A percentile compares a stretch with the other conserved stretches of the same genome.
Conservation (phyloP, 305 asterid genomes). For the Solanum aculeatissimum region DNA sequence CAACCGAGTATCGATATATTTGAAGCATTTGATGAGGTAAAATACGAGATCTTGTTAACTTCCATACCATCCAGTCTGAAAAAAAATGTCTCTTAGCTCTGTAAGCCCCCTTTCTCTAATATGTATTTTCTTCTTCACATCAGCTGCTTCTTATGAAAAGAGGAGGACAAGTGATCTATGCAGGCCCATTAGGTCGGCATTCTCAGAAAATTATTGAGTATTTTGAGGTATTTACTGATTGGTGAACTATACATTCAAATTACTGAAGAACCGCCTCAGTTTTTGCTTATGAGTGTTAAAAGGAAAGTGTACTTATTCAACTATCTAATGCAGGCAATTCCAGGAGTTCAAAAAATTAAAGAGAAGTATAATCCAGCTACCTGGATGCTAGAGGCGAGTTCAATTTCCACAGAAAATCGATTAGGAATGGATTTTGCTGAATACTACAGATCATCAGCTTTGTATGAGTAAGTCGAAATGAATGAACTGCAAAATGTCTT, state of each 20-base stretch:
- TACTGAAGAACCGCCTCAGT: not conserved
- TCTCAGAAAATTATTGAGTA: constrained; percentile 66
- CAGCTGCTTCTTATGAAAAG: constrained; percentile 86
- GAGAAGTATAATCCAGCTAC: constrained; percentile 92
- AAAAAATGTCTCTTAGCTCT: not conserved
- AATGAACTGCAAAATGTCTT: not conserved
- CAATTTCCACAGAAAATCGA: constrained; percentile 51
- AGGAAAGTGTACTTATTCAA: not conserved
- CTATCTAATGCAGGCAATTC: constrained; percentile 38
- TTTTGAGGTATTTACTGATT: constrained; percentile 55
- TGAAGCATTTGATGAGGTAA: constrained; percentile 88
- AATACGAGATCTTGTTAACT: not conserved
- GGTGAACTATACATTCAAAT: not conserved
- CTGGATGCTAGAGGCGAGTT: constrained; percentile 98
- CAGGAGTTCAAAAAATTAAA: constrained; percentile 62
- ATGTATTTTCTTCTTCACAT: not conserved
- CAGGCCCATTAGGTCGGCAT: constrained; percentile 79
- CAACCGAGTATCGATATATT: constrained; percentile 91
- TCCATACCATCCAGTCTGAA: not conserved
- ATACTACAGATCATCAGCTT: constrained; percentile 52
- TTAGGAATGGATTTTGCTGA: constrained; percentile 82
- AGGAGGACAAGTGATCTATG: constrained; percentile 90
- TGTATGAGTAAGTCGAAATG: constrained; percentile 43
- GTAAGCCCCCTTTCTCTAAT: not conserved
- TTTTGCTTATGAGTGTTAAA: not conserved